Evolutionary conservation across 2,329 filamentous ascomycete species (phyloP).

Genomic region (Ceratocystis cubensis): DNA sequence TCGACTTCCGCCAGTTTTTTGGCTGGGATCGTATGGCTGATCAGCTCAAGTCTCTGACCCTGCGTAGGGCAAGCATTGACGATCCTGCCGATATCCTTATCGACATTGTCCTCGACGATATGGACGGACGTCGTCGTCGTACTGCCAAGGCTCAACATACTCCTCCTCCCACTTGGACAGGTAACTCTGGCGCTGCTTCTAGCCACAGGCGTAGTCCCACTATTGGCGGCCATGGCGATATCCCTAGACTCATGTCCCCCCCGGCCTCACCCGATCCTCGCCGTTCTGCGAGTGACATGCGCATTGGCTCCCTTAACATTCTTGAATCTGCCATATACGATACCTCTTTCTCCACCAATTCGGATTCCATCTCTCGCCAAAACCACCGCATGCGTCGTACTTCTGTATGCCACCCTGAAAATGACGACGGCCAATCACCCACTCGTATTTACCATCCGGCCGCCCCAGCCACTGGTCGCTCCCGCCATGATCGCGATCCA

Average conservation of each 20-base stretch:
- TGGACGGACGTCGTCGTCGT: constrained; percentile 78
- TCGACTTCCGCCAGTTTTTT: constrained; percentile 94
- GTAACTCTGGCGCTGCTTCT: constrained; percentile 37
- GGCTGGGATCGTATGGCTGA: constrained; percentile 93
- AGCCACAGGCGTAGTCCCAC: constrained; percentile 44
- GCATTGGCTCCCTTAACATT: constrained; percentile 46
- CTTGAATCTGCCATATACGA: constrained; percentile 40
- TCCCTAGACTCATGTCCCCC: constrained; percentile 55
- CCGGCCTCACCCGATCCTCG: constrained; percentile 49
- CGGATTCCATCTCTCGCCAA: constrained; percentile 20
- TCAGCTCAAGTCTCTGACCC: constrained; percentile 74
- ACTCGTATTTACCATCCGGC: constrained; percentile 11
- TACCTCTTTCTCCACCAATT: constrained; percentile 27
- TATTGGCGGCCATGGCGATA: constrained; percentile 46
- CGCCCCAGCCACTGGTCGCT: neutral
- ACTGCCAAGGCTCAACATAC: constrained; percentile 78
- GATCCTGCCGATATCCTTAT: constrained; percentile 83
- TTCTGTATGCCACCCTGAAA: constrained; percentile 36
- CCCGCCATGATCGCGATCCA: constrained; percentile 33
- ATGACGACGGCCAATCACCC: constrained; percentile 32
- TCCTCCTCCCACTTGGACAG: constrained; percentile 54
- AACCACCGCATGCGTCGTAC: constrained; percentile 30
- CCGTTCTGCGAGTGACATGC: constrained; percentile 37
- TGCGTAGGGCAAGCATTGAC: constrained; percentile 78
- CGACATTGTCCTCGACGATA: constrained; percentile 89